Base-by-base conservation (phyloP, 306 rosid species). In the Ziziphus jujuba region DNA sequence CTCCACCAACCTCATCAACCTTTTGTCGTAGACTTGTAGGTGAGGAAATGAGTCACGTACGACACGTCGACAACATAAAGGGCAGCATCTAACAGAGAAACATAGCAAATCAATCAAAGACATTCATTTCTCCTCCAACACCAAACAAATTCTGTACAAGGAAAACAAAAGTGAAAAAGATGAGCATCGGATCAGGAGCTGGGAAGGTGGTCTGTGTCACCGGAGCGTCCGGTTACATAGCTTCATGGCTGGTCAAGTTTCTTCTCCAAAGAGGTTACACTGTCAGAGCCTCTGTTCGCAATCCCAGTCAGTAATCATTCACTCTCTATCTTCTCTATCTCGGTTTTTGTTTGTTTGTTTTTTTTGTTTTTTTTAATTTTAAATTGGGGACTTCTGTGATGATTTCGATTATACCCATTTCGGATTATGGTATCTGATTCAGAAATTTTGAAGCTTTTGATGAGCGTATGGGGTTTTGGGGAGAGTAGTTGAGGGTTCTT, bases 181-280 rank as follows among this genome's bases (percentile, higher is more conserved):
- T 67, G 81, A 79, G 72, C 73, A 55, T 14, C 53, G 38, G 23
- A 50, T 9, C 55, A 16, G 69, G 71, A 44, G 66, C 35, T 0
- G 78, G 67, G 50, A 83, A 80, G 69, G 75, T 78, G 14, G 85
- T 84, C 52, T 74, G 85, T 35, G 87, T 83, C 28, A 83, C 87
- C 35, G 87, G 87, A 1, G 87, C 80, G 2, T 83, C 87, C 31
- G 87, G 87, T 47, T 83, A 65, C 78, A 80, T 83, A 9, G 87
- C 87, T 43, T 80, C 87, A 17, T 83, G 87, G 87, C 67, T 83
- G 56, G 87, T 83, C 7, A 80, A 83, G 73, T 66, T 65, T 44
- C 87, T 83, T 43, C 87, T 83, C 16, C 77, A 76, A 49, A 70
- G 84, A 4, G 82, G 87, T 31, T 80, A 83, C 71, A 80, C 85